These are phyloP conservation scores for Mycena olivaceomarginata DNA, from an alignment of 768 basidiomycete genomes.

Conservation along the genomic window DNA sequence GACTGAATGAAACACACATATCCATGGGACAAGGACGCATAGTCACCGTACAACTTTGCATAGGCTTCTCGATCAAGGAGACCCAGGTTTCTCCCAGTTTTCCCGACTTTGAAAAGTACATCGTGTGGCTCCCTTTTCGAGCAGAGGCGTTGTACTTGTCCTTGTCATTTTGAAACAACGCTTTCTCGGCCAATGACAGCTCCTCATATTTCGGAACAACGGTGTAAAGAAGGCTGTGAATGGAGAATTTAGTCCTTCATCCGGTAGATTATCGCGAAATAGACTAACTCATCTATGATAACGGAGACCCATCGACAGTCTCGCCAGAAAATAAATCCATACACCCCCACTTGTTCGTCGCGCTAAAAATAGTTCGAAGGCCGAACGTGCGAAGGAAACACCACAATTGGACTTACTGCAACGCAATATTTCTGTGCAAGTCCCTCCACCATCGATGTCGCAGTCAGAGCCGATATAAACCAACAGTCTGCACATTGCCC, in stretches of 20 bases:
- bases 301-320: constrained; percentile 58
- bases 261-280: neutral
- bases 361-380: constrained; percentile 33
- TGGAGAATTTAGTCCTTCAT: neutral
- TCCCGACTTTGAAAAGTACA: constrained; percentile 56
- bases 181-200: constrained; percentile 49
- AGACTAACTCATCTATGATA: constrained; percentile 58
- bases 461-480: constrained; percentile 56
- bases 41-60: constrained; percentile 59
- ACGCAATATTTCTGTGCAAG: constrained; percentile 58
- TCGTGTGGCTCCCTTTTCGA: constrained; percentile 53
- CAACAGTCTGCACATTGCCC: constrained; percentile 57
- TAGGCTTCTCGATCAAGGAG: constrained; percentile 58
- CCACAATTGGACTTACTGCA: constrained; percentile 45
- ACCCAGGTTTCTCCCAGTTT: constrained; percentile 52
- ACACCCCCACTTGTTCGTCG: constrained; percentile 57
- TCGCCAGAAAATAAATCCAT: constrained; percentile 59
- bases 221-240: constrained; percentile 53
- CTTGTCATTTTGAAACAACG: constrained; percentile 57
- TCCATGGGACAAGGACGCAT: constrained; percentile 52
- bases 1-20: constrained; percentile 21
- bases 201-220: constrained; percentile 56
- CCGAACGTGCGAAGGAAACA: neutral
- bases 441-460: constrained; percentile 50
- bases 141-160: constrained; percentile 54